Evolutionary conservation across 1,284 basidiomycete species (phyloP), one percentile per base, ranked within the genome.

Genomic region (Rhizoctonia solani): DNA sequence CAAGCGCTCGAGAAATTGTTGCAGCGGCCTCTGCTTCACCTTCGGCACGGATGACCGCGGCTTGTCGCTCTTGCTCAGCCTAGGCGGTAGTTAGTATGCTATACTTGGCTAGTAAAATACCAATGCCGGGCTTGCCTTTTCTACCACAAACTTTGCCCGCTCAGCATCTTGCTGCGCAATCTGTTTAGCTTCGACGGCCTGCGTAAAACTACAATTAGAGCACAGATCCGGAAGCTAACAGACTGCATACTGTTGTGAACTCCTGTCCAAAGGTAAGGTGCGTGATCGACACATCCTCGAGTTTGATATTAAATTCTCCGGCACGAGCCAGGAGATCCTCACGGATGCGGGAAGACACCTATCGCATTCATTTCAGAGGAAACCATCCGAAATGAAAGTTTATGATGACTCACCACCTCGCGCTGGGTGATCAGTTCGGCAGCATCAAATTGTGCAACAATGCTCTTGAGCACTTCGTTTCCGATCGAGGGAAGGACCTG

Each of bases 1-100:
- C 90, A 75, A 98, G 79, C n/a, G 97, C 93, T 70, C 82, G 85
- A 14, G 93, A 96, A 75, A 99, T 98, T 68, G 94, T 95, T 67
- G 87, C 81, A 4, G 95, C 95, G 8, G 96, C 97, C 80, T 99
- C 95, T 3, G 96, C 96, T 81, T 99, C 96, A 69, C 97, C 97
- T 78, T 99, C 96, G 1, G 97, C 95, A 67, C 97, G 88, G 71
- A 99, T 98, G 71, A 99, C 95, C 4, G 93, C 89, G 0, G 96
- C 97, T 81, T 99, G 96, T 68, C 95, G 88, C 79, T 99, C 97
- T 89, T 99, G 97, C 78, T 99, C 96, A 37, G 97, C 94, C 91
- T 93, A 70, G 44, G 42, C 9, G 27, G 19, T 21, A 30, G 4
- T 44, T 2, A 16, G 32, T 41, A 23, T 21, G 39, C 14, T 9